Conservation (phyloP, 2,329 filamentous ascomycete species). For the Talaromyces marneffei region DNA sequence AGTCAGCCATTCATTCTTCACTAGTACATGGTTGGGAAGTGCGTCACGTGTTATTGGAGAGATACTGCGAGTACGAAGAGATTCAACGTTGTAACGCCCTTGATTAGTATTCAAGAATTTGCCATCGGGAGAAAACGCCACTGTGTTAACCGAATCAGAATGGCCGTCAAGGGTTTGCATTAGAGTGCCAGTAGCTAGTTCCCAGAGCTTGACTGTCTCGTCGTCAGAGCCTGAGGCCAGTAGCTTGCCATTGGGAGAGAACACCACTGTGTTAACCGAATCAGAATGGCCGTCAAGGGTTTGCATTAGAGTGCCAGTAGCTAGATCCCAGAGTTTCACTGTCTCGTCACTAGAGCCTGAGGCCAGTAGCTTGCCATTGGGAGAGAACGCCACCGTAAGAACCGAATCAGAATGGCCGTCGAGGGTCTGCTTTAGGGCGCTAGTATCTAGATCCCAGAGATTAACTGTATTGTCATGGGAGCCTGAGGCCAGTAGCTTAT, state of each 20-base stretch:
- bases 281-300: not conserved
- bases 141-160: not conserved
- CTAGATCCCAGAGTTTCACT: not conserved
- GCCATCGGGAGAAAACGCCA: not conserved
- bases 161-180: not conserved
- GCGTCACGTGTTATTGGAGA: not conserved
- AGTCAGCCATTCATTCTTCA: conserved; percentile 9
- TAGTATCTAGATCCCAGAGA: not conserved
- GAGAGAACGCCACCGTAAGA: not conserved
- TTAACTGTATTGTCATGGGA: not conserved
- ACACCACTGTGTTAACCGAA: not conserved
- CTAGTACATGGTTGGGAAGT: not conserved
- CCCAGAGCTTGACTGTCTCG: not conserved
- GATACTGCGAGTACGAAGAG: not conserved
- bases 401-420: not conserved
- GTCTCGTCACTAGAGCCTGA: not conserved
- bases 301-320: not conserved
- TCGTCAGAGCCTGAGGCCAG: not conserved
- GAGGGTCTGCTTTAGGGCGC: not conserved
- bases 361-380: not conserved
- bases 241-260: not conserved
- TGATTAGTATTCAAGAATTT: not conserved
- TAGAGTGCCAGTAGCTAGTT: not conserved
- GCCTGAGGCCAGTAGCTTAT: not conserved
- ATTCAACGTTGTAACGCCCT: not conserved